These are phyloP conservation scores for Colletotrichum simmondsii DNA, from an alignment of 2,329 filamentous ascomycete species.

Conservation along the genomic window DNA sequence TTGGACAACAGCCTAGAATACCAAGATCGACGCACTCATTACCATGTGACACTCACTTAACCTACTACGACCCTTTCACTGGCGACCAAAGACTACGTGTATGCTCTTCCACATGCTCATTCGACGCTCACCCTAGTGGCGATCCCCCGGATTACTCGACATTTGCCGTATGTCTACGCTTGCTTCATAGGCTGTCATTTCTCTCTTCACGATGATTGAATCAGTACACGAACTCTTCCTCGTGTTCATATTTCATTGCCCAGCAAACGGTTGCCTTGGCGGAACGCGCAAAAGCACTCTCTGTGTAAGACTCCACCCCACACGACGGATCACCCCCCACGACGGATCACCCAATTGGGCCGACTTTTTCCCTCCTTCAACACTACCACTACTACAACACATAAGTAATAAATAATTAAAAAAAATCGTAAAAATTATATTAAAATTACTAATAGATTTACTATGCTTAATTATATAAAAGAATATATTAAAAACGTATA, in stretches of 20 bases:
- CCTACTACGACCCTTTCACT: neutral
- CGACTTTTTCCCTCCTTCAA: too few species aligned
- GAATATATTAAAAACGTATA: fast-evolving
- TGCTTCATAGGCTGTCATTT: neutral
- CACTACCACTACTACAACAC: too few species aligned
- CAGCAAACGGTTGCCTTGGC: neutral
- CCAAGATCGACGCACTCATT: neutral
- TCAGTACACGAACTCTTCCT: neutral
- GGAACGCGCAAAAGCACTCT: neutral
- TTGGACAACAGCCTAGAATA: neutral
- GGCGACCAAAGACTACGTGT: neutral
- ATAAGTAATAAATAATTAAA: too few species aligned
- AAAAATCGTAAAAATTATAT: neutral
- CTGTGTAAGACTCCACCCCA: too few species aligned
- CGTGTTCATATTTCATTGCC: neutral
- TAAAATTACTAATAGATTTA: too few species aligned
- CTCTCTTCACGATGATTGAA: neutral
- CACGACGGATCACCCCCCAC: too few species aligned
- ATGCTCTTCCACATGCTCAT: neutral
- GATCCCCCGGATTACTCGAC: constrained; percentile 17
- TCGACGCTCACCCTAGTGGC: neutral
- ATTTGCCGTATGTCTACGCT: neutral
- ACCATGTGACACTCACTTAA: neutral
- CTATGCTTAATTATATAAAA: too few species aligned
- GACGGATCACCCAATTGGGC: too few species aligned